Conservation (phyloP, 2,329 filamentous ascomycete species). For the Cercospora citrullina region DNA sequence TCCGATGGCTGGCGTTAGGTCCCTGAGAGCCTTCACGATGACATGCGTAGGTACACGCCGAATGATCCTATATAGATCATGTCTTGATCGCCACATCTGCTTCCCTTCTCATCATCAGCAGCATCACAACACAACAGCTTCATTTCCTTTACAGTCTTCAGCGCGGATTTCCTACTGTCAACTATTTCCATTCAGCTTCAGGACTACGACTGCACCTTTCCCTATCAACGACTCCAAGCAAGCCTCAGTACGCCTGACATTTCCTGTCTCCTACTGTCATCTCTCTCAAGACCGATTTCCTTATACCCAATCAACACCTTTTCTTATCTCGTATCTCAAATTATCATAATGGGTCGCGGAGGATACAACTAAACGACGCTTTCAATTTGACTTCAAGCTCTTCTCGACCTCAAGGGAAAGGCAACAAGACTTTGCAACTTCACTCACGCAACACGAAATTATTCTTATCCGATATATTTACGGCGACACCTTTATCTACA, state of each 20-base stretch:
- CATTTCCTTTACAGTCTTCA: constrained; percentile 21
- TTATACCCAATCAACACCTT: constrained; percentile 6
- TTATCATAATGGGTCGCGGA: constrained; percentile 41
- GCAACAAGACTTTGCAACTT: neutral
- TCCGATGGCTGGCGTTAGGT: constrained; percentile 1
- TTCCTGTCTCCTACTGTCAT: constrained; percentile 18
- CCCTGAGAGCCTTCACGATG: constrained; percentile 2
- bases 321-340: constrained; percentile 25
- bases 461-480: constrained; percentile 14
- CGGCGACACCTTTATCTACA: neutral
- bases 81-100: neutral
- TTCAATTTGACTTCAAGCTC: constrained; percentile 5
- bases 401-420: neutral
- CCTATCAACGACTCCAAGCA: neutral
- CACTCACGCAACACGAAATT: neutral
- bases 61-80: constrained; percentile 24
- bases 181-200: constrained; percentile 15
- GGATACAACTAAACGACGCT: constrained; percentile 44
- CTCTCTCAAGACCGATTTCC: constrained; percentile 10
- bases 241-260: constrained; percentile 12
- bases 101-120: constrained; percentile 20
- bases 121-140: constrained; percentile 17
- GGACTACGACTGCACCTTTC: constrained; percentile 11
- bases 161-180: constrained; percentile 12
- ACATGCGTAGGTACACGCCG: neutral